Conservation (phyloP, 805 yeast species). For the Yamadazyma philogaea region DNA sequence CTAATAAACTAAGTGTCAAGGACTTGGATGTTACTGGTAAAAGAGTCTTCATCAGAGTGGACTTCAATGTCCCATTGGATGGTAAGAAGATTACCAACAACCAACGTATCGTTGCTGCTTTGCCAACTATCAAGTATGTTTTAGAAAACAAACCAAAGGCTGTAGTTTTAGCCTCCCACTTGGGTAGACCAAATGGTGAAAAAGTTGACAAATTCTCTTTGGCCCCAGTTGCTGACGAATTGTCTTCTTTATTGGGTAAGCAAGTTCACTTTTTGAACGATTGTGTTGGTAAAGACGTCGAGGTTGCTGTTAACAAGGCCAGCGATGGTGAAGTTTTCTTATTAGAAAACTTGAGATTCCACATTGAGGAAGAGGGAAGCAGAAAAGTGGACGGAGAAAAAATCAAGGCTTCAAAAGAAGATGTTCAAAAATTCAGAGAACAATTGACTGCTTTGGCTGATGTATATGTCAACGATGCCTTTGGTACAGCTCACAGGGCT, state of each 20-base stretch:
- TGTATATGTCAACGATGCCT: conserved; percentile 96
- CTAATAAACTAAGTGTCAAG: conserved; percentile 88
- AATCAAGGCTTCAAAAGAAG: conserved; percentile 86
- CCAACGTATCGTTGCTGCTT: conserved; percentile 98
- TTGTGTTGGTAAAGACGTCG: conserved; percentile 91
- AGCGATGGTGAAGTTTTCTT: conserved; percentile 79
- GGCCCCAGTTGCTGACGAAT: conserved; percentile 90
- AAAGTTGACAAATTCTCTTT: conserved; percentile 80
- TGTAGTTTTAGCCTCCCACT: conserved; percentile 90
- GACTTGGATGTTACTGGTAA: conserved; percentile 84
- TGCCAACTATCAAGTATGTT: conserved; percentile 97
- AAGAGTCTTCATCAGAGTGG: conserved; percentile 98
- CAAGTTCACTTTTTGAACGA: conserved; percentile 82
- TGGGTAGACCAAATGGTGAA: conserved; percentile 99
- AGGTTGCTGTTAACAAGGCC: conserved; percentile 70
- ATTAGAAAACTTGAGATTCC: conserved; percentile 97
- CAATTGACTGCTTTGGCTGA: conserved; percentile 92
- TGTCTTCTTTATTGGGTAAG: conserved; percentile 66
- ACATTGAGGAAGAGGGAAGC: conserved; percentile 96
- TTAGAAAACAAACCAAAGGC: conserved; percentile 88
- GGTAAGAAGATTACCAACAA: conserved; percentile 97
- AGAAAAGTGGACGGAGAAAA: conserved; percentile 82
- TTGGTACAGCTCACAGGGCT: conserved; percentile 99
- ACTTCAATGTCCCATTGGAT: conserved; percentile 92
- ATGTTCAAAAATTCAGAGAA: conserved; percentile 82